A percentile compares a stretch with the other conserved stretches of the same genome.
Evolutionary conservation across 2,329 filamentous ascomycete species (phyloP).

Genomic region (Venturia effusa): DNA sequence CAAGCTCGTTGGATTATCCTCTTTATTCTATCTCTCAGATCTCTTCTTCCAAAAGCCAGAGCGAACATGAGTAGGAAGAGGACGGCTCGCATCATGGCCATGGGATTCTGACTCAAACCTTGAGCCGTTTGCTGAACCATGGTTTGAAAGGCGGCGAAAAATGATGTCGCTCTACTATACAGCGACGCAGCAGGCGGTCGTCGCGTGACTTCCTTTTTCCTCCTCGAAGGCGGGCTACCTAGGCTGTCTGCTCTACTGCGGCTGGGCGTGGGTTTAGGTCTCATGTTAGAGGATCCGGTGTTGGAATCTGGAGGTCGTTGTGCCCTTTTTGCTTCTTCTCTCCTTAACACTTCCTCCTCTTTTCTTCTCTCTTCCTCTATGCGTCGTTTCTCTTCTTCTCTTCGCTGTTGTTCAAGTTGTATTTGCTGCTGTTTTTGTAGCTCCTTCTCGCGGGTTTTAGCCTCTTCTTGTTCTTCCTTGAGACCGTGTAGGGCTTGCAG

Average conservation of each 20-base stretch:
- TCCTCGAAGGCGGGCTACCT: conserved; percentile 15
- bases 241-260: conserved; percentile 14
- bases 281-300: conserved; percentile 13
- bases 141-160: conserved; percentile 37
- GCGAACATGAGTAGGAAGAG: conserved; percentile 72
- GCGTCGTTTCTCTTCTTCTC: conserved; percentile 24
- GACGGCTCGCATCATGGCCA: conserved; percentile 50
- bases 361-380: conserved; percentile 21
- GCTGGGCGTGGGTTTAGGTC: not conserved
- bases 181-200: conserved; percentile 24
- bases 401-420: conserved; percentile 40
- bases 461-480: conserved; percentile 69
- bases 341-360: conserved; percentile 24
- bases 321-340: conserved; percentile 32
- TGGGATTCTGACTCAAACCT: conserved; percentile 42
- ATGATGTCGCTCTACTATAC: conserved; percentile 31
- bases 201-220: conserved; percentile 20
- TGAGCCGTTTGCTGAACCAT: conserved; percentile 40
- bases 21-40: conserved; percentile 63
- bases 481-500: conserved; percentile 74
- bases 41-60: conserved; percentile 62
- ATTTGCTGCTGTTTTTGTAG: conserved; percentile 49
- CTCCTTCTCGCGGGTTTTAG: conserved; percentile 48
- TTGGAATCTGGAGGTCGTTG: conserved; percentile 20
- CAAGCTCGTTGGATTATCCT: conserved; percentile 59